phyloP scores from a whole-genome alignment of 805 yeast genomes.

The Yarrowia divulgata region DNA sequence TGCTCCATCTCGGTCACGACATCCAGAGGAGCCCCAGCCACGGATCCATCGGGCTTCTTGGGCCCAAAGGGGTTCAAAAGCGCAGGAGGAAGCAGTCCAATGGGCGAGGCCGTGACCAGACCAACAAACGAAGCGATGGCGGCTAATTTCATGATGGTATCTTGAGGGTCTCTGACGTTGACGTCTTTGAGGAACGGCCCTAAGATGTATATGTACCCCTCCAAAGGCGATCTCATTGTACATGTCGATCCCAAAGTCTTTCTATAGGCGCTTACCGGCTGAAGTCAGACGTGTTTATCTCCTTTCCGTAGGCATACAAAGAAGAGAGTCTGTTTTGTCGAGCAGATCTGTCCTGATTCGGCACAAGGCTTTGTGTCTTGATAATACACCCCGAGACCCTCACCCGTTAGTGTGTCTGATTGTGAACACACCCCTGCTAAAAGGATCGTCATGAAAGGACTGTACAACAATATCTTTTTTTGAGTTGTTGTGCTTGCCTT shows the following conservation, averaged over 20 bases:
- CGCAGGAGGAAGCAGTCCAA: slow-evolving; percentile 9
- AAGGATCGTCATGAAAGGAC: slow-evolving; percentile 2
- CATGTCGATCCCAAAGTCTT: slow-evolving; percentile 21
- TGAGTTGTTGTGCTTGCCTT: slow-evolving; percentile 10
- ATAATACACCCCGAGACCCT: neutral
- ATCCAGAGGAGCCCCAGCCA: neutral
- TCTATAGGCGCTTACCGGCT: neutral
- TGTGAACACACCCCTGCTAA: slow-evolving; percentile 17
- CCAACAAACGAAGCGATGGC: slow-evolving; percentile 17
- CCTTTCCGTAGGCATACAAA: neutral
- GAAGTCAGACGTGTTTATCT: neutral
- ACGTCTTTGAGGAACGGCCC: neutral
- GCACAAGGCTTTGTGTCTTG: neutral
- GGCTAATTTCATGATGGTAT: slow-evolving; percentile 27
- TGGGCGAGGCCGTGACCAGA: slow-evolving; percentile 20
- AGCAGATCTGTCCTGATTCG: neutral
- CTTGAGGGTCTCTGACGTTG: neutral
- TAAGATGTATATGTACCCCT: slow-evolving; percentile 24
- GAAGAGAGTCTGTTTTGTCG: neutral
- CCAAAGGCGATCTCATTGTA: slow-evolving; percentile 21
- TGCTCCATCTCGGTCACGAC: slow-evolving; percentile 21
- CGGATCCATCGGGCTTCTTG: slow-evolving; percentile 16
- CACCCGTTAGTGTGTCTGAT: neutral
- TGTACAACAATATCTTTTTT: slow-evolving; percentile 12
- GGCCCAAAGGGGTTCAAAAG: slow-evolving; percentile 12